Evolutionary conservation across 2,329 filamentous ascomycete species (phyloP).

Genomic region (Apiospora marii): DNA sequence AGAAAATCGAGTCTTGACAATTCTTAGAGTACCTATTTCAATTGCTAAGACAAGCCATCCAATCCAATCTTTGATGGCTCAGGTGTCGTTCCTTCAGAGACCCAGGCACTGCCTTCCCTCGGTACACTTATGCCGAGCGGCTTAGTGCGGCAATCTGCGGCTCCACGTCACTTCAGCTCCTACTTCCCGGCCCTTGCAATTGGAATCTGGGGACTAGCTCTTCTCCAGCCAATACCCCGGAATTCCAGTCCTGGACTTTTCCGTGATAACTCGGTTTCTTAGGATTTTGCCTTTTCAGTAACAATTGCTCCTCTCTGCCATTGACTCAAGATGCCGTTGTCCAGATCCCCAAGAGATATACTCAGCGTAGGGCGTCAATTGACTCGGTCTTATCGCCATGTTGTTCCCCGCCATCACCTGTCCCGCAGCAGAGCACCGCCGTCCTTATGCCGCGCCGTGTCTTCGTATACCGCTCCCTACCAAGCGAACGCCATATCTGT

Average conservation of each 20-base stretch:
- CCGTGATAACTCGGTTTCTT: background rate
- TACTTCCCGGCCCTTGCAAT: conserved; percentile 34
- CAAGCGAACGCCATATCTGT: conserved; percentile 86
- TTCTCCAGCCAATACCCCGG: conserved; percentile 18
- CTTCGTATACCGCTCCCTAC: conserved; percentile 81
- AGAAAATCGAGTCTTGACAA: background rate
- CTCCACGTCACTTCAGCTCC: conserved; percentile 29
- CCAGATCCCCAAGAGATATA: conserved; percentile 55
- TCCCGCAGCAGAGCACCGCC: conserved; percentile 28
- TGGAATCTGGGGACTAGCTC: conserved; percentile 29
- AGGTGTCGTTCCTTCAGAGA: background rate
- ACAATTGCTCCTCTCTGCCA: conserved; percentile 28
- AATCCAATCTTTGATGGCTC: conserved; percentile 3
- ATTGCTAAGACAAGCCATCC: conserved; percentile 7
- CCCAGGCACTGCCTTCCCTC: background rate
- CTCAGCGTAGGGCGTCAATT: conserved; percentile 53
- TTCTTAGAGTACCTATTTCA: background rate
- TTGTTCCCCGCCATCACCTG: conserved; percentile 40
- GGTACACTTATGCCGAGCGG: conserved; percentile 32
- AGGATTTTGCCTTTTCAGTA: background rate
- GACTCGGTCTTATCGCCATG: conserved; percentile 43
- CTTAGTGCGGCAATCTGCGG: conserved; percentile 33
- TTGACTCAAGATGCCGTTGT: conserved; percentile 54
- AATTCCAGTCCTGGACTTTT: background rate
- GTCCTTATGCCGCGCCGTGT: conserved; percentile 52